A percentile compares a stretch with the other conserved stretches of the same genome.
These are phyloP conservation scores for Fraxinus platypoda DNA, from an alignment of 305 asterid species.

Conservation along the genomic window DNA sequence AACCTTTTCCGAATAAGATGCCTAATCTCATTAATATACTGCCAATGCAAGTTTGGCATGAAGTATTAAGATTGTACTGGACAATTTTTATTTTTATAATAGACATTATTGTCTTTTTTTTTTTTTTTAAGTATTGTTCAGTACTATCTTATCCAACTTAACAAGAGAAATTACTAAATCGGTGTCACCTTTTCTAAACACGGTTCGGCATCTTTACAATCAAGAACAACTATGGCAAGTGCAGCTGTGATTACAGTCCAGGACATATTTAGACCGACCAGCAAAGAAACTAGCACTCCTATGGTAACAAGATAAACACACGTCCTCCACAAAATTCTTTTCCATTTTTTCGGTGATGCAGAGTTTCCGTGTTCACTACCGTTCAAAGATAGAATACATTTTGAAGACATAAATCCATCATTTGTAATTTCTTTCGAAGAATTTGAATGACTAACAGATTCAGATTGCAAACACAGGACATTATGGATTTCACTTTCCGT, in stretches of 20 bases:
- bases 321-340: conserved; percentile 51
- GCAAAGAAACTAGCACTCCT: conserved; percentile 70
- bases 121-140: background rate
- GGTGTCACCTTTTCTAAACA: conserved; percentile 64
- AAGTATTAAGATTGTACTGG: background rate
- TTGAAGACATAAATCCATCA: conserved; percentile 17
- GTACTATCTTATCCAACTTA: background rate
- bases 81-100: background rate
- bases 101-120: background rate
- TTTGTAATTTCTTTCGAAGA: conserved; percentile 21
- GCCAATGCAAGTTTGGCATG: background rate
- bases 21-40: background rate
- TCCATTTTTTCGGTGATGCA: conserved; percentile 48
- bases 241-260: conserved; percentile 94
- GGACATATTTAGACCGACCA: conserved; percentile 80
- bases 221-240: conserved; percentile 78
- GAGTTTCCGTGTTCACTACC: conserved; percentile 25
- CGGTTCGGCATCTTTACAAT: conserved; percentile 81
- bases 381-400: background rate
- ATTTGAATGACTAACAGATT: conserved; percentile 23
- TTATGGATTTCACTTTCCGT: conserved; percentile 33
- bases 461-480: conserved; percentile 15
- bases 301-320: conserved; percentile 73
- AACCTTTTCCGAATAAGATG: background rate
- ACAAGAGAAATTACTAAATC: background rate